Conservation (phyloP, 176 grass and related monocot species). For the Oryza brachyantha region DNA sequence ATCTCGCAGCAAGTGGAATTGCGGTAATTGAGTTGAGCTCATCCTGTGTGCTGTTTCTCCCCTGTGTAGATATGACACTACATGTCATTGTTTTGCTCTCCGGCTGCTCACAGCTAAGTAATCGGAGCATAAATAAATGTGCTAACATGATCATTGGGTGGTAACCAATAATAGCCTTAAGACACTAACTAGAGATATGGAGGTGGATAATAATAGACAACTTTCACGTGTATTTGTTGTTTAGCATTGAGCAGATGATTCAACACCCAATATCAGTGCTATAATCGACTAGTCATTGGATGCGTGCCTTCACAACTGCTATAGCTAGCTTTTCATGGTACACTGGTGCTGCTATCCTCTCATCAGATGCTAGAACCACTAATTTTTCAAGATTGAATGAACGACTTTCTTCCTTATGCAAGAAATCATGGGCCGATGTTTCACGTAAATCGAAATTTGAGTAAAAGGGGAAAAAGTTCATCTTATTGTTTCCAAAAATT, state of each 20-base stretch:
- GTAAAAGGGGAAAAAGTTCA: neutral
- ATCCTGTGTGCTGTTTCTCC: too few species aligned
- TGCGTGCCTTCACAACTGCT: too few species aligned
- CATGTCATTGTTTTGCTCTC: neutral
- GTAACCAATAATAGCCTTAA: neutral
- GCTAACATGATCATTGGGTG: neutral
- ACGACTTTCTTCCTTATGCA: neutral
- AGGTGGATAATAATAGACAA: neutral
- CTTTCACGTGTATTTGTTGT: neutral
- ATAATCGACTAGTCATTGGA: neutral
- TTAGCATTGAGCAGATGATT: neutral
- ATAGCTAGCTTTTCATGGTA: neutral
- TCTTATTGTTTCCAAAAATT: neutral
- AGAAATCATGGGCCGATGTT: neutral
- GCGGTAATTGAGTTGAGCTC: constrained; percentile 48
- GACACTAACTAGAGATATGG: neutral
- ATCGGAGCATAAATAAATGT: neutral
- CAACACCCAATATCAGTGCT: neutral
- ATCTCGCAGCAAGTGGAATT: constrained; percentile 78
- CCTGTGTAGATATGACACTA: neutral
- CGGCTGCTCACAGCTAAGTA: neutral
- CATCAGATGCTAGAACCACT: neutral
- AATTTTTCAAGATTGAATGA: neutral
- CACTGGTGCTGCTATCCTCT: neutral
- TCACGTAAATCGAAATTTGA: neutral